Conservation (phyloP, 2,329 filamentous ascomycete genomes). For the Talaromyces sp. region DNA sequence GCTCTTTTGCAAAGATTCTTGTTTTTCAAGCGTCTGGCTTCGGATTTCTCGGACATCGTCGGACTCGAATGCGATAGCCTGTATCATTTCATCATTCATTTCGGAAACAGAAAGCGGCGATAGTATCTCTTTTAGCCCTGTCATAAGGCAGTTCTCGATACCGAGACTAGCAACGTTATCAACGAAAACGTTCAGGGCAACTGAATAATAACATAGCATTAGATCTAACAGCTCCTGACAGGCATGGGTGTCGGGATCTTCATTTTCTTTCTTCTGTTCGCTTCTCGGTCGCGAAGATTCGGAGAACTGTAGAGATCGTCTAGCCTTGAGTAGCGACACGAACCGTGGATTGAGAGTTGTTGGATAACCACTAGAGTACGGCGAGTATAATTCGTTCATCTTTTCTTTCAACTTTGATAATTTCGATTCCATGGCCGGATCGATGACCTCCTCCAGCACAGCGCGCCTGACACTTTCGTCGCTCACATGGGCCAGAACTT, state of each 20-base stretch:
- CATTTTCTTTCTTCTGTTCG: neutral
- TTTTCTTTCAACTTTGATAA: conserved; percentile 5
- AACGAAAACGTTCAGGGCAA: conserved; percentile 27
- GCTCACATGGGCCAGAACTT: conserved; percentile 5
- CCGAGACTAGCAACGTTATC: conserved; percentile 34
- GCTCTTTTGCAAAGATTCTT: conserved; percentile 8
- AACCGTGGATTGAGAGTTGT: conserved; percentile 34
- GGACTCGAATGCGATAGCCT: conserved; percentile 20
- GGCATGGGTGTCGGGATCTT: conserved; percentile 4
- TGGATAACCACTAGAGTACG: conserved; percentile 32
- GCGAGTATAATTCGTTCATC: conserved; percentile 41
- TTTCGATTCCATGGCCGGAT: conserved; percentile 5
- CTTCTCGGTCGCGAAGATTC: neutral
- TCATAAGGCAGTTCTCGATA: conserved; percentile 34
- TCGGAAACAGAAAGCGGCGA: conserved; percentile 25
- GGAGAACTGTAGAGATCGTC: neutral
- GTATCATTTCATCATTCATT: conserved; percentile 25
- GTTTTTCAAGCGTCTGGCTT: conserved; percentile 8
- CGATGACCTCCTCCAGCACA: conserved; percentile 6
- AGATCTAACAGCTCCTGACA: conserved; percentile 8
- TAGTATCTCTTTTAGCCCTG: conserved; percentile 28
- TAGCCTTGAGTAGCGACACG: conserved; percentile 21
- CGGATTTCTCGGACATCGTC: conserved; percentile 13
- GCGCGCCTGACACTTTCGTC: conserved; percentile 10
- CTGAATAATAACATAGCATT: conserved; percentile 11